These are phyloP conservation scores for Huntiella abstrusa DNA, from an alignment of 2,329 filamentous ascomycete genomes.

Conservation along the genomic window DNA sequence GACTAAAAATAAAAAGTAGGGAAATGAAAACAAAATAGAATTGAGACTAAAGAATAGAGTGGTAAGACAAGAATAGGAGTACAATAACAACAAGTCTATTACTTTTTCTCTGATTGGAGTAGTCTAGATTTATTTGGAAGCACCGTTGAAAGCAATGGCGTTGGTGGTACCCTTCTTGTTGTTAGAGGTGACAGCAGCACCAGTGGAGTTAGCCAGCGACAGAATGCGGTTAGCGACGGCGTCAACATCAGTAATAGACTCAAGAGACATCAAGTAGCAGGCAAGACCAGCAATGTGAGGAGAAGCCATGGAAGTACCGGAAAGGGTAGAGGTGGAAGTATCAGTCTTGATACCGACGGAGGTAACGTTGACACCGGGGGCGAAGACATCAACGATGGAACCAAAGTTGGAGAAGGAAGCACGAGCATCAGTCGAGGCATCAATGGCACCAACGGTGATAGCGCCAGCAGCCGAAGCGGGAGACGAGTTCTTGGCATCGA, in stretches of 20 bases:
- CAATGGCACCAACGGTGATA: slow-evolving; percentile 41
- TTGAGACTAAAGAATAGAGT: slow-evolving; percentile 2
- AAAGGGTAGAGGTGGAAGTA: slow-evolving; percentile 26
- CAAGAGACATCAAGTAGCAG: slow-evolving; percentile 45
- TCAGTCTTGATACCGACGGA: slow-evolving; percentile 33
- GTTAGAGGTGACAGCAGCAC: slow-evolving; percentile 26
- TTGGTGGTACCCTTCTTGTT: slow-evolving; percentile 28
- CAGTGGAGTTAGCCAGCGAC: slow-evolving; percentile 29
- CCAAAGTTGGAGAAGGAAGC: slow-evolving; percentile 43
- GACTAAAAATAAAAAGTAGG: not conserved
- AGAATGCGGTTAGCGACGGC: slow-evolving; percentile 30
- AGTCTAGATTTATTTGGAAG: not conserved
- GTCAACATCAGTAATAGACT: slow-evolving; percentile 26
- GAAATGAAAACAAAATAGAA: slow-evolving; percentile 6
- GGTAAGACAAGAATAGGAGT: slow-evolving; percentile 1
- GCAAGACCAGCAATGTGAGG: slow-evolving; percentile 50
- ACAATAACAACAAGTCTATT: not conserved
- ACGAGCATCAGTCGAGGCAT: slow-evolving; percentile 27
- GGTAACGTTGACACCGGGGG: slow-evolving; percentile 34
- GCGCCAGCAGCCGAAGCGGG: slow-evolving; percentile 36
- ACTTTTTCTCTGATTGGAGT: not conserved
- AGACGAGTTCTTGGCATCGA: slow-evolving; percentile 30
- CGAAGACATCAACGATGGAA: slow-evolving; percentile 31
- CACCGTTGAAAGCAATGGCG: slow-evolving; percentile 39
- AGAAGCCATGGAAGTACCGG: slow-evolving; percentile 44